These are phyloP conservation scores for Ceratobasidium sp. DNA, from an alignment of 1,284 basidiomycete species.

Conservation along the genomic window DNA sequence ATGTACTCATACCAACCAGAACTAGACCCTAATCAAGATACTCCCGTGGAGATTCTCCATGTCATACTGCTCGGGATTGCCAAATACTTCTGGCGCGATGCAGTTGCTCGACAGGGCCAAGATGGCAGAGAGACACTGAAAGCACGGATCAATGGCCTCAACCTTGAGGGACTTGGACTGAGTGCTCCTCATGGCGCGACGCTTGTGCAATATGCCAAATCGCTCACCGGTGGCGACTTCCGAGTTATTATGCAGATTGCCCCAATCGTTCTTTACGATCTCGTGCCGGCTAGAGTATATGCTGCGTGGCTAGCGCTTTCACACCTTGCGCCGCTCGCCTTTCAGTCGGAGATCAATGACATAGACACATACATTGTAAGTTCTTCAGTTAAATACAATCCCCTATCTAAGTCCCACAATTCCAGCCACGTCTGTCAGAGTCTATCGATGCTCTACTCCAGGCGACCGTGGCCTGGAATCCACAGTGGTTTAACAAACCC, in stretches of 20 bases:
- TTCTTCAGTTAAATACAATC: not conserved
- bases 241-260: constrained; percentile 59
- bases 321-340: constrained; percentile 57
- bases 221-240: constrained; percentile 59
- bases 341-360: constrained; percentile 59
- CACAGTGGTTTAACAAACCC: constrained; percentile 61
- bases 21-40: constrained; percentile 57
- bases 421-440: constrained; percentile 45
- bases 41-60: constrained; percentile 60
- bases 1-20: constrained; percentile 46
- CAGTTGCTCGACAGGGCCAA: constrained; percentile 51
- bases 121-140: constrained; percentile 50
- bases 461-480: constrained; percentile 54
- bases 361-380: constrained; percentile 50
- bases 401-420: not conserved
- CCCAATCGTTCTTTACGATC: constrained; percentile 59
- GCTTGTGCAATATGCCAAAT: constrained; percentile 56
- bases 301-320: constrained; percentile 57
- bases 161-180: constrained; percentile 54
- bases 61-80: constrained; percentile 59
- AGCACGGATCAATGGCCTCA: constrained; percentile 52
- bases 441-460: constrained; percentile 58
- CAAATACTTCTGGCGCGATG: constrained; percentile 61
- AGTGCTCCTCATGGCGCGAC: constrained; percentile 53
- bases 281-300: constrained; percentile 51